These are phyloP conservation scores for Camelina neglecta DNA, from an alignment of 345 rosid genomes.

Conservation along the genomic window DNA sequence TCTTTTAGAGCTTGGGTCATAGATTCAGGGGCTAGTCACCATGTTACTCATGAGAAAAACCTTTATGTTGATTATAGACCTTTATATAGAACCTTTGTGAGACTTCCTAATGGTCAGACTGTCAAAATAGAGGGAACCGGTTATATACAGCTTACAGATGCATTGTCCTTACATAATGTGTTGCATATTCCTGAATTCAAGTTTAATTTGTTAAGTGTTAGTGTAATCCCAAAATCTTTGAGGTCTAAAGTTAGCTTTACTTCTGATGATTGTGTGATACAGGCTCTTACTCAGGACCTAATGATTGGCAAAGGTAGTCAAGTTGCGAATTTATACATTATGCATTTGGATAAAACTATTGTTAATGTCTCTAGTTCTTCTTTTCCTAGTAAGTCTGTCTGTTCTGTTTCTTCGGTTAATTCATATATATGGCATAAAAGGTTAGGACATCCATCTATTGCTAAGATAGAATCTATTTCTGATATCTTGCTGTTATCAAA, in stretches of 20 bases:
- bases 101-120: neutral
- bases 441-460: neutral
- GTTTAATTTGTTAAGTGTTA: neutral
- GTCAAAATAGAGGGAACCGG: neutral
- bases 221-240: neutral
- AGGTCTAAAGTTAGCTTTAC: neutral
- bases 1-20: neutral
- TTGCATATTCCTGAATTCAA: neutral
- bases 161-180: neutral
- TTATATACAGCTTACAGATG: neutral
- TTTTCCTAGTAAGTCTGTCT: too few relatives aligned
- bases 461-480: neutral
- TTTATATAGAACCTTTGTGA: neutral
- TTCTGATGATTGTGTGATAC: neutral
- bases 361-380: neutral
- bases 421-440: neutral
- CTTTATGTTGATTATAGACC: neutral
- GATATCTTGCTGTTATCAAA: fast-evolving
- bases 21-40: neutral
- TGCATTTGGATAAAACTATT: neutral
- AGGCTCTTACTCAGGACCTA: neutral
- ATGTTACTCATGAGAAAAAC: neutral
- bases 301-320: neutral
- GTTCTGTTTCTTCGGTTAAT: neutral
- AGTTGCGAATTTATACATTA: neutral